Conservation (phyloP, 495 filamentous ascomycete species). For the Neurospora pannonica region DNA sequence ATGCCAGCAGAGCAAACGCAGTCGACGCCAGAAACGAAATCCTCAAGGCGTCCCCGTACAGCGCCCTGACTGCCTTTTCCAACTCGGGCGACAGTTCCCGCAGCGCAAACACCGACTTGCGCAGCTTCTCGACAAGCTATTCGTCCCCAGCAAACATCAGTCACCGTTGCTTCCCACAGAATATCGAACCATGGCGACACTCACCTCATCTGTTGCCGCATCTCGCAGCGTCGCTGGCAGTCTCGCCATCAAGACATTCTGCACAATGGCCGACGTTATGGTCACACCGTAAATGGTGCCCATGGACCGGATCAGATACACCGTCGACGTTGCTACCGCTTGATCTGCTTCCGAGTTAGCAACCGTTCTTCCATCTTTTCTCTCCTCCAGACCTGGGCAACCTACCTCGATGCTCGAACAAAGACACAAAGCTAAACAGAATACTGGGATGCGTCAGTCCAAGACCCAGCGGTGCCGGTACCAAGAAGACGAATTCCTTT, state of each 20-base stretch:
- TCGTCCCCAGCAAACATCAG: not conserved
- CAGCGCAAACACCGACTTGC: conserved; percentile 46
- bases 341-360: conserved; percentile 38
- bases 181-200: not conserved
- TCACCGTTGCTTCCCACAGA: not conserved
- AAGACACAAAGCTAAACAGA: conserved; percentile 53
- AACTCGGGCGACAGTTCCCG: conserved; percentile 35
- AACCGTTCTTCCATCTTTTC: not conserved
- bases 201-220: conserved; percentile 19
- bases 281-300: conserved; percentile 58
- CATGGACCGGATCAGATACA: conserved; percentile 55
- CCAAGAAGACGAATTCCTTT: conserved; percentile 52
- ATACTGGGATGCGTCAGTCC: conserved; percentile 56
- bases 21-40: conserved; percentile 42
- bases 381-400: not conserved
- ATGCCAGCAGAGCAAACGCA: conserved; percentile 27
- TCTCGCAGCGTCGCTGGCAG: conserved; percentile 43
- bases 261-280: conserved; percentile 50
- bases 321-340: conserved; percentile 55
- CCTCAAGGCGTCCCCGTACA: conserved; percentile 42
- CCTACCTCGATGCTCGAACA: conserved; percentile 53
- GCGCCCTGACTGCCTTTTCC: conserved; percentile 37
- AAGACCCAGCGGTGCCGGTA: conserved; percentile 55
- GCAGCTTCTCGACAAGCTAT: conserved; percentile 42
- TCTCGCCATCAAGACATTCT: conserved; percentile 48